Evolutionary conservation across 345 rosid species (phyloP).

Genomic region (Boechera retrofracta): DNA sequence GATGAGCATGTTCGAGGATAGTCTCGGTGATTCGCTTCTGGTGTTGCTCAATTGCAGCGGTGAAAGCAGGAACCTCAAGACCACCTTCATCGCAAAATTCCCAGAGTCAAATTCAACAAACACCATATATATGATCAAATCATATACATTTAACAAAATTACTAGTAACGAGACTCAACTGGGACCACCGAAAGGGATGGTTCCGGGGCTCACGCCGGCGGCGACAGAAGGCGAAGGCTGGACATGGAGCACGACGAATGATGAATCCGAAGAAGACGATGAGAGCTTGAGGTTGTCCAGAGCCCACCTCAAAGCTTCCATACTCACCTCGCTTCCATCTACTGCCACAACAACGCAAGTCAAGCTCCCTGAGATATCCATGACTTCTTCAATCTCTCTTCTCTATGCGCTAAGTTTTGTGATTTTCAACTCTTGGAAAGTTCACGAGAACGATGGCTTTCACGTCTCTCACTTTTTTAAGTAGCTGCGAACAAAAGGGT

Average conservation of each 20-base stretch:
- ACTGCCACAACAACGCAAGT: slow-evolving; percentile 76
- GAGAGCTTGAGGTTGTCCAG: slow-evolving; percentile 79
- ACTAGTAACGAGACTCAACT: slow-evolving; percentile 50
- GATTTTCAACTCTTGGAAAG: slow-evolving; percentile 25
- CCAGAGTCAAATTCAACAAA: slow-evolving; percentile 26
- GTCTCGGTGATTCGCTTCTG: slow-evolving; percentile 75
- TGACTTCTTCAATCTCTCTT: slow-evolving; percentile 28
- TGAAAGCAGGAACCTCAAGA: slow-evolving; percentile 85
- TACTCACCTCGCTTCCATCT: slow-evolving; percentile 92
- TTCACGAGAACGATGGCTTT: slow-evolving; percentile 5
- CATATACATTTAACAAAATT: not conserved
- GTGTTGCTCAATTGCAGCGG: slow-evolving; percentile 85
- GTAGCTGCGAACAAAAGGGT: slow-evolving; percentile 19
- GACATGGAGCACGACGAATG: slow-evolving; percentile 73
- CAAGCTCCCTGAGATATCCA: slow-evolving; percentile 58
- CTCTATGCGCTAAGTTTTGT: not conserved
- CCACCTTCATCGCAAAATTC: slow-evolving; percentile 50
- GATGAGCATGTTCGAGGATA: slow-evolving; percentile 61
- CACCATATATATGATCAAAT: not conserved
- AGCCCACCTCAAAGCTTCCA: slow-evolving; percentile 84
- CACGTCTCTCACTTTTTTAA: slow-evolving; percentile 22
- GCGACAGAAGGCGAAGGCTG: slow-evolving; percentile 85
- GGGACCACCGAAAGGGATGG: slow-evolving; percentile 94
- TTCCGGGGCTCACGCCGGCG: slow-evolving; percentile 75
- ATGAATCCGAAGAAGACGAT: slow-evolving; percentile 56